Conservation (phyloP, 2,329 filamentous ascomycete species). For the Fusarium goolgardi region DNA sequence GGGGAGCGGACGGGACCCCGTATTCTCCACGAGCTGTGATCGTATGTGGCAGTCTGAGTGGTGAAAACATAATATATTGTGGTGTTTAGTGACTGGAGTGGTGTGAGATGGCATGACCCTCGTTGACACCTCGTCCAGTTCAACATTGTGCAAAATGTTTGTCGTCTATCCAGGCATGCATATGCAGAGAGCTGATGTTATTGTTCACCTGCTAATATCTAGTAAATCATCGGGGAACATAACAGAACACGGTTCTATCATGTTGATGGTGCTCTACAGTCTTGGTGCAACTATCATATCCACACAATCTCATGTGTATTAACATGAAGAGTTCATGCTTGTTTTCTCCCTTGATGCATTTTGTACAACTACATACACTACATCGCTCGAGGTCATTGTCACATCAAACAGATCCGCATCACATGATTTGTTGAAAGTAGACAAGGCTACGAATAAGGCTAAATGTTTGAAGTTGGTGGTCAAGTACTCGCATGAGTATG, state of each 20-base stretch:
- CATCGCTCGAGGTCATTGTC: not conserved
- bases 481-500: not conserved
- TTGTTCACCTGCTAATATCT: not conserved
- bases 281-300: not conserved
- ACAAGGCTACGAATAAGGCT: not conserved
- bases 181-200: not conserved
- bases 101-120: not conserved
- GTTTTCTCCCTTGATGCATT: not conserved
- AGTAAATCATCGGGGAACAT: not conserved
- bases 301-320: not conserved
- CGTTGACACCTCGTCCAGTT: not conserved
- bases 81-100: not conserved
- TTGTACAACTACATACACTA: not conserved
- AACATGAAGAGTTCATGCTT: not conserved
- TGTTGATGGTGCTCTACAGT: not conserved
- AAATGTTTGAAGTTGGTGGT: not conserved
- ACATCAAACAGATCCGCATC: not conserved
- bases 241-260: not conserved
- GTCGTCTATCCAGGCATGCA: not conserved
- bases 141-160: not conserved
- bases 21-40: constrained; percentile 41
- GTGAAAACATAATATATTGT: not conserved
- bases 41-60: constrained; percentile 27
- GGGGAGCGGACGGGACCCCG: constrained; percentile 44
- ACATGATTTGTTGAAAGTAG: not conserved